Percentiles rank a stretch among this genome's conserved stretches.
phyloP scores from a whole-genome alignment of 768 basidiomycete species.

The Termitomyces heimii region DNA sequence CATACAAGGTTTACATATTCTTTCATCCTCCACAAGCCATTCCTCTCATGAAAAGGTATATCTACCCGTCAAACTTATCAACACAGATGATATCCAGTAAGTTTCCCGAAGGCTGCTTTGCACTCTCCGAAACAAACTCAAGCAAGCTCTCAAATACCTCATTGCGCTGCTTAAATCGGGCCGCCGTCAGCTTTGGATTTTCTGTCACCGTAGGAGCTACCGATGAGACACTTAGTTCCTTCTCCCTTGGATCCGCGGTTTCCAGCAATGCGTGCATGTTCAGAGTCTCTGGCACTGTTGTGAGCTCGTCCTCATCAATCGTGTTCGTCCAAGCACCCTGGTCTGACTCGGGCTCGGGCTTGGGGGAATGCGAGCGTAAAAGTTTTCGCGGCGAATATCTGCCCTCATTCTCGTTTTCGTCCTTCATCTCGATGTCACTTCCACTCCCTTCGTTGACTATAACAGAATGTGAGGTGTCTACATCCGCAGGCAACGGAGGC shows the following conservation, averaged over 20 bases:
- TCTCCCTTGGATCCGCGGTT: conserved; percentile 21
- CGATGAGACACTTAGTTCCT: conserved; percentile 16
- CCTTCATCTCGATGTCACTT: conserved; percentile 11
- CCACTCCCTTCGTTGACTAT: background rate
- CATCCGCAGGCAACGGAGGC: background rate
- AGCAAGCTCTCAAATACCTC: conserved; percentile 66
- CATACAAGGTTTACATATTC: background rate
- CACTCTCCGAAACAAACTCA: conserved; percentile 53
- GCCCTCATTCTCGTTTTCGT: conserved; percentile 18
- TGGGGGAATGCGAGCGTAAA: conserved; percentile 36
- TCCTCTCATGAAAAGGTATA: background rate
- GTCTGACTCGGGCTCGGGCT: conserved; percentile 8
- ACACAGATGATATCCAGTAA: conserved; percentile 59
- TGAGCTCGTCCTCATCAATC: conserved; percentile 23
- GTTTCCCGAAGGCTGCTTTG: conserved; percentile 62
- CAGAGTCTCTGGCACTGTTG: conserved; percentile 6
- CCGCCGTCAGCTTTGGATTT: conserved; percentile 27
- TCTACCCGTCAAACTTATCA: conserved; percentile 10
- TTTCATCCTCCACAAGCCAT: background rate
- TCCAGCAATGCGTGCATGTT: conserved; percentile 12
- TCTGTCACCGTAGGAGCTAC: conserved; percentile 9
- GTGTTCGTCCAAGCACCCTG: conserved; percentile 37
- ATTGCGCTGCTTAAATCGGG: conserved; percentile 57
- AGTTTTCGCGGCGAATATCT: conserved; percentile 38
- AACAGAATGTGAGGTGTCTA: background rate